Evolutionary conservation across 1,284 basidiomycete genomes (phyloP).

Genomic region (Exobasidium rhododendri): DNA sequence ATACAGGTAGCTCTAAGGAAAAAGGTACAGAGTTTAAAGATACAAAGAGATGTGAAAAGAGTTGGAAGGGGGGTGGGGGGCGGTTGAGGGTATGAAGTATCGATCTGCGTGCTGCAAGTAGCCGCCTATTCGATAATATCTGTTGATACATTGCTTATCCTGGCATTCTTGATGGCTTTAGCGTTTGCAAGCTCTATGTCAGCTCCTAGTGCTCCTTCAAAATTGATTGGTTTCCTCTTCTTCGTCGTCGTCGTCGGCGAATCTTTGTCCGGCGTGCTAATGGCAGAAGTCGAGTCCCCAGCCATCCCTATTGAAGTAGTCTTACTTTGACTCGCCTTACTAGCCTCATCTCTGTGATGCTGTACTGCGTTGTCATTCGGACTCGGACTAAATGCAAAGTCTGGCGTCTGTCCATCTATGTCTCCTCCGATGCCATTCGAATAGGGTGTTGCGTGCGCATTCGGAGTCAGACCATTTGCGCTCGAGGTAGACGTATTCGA

Average conservation of each 20-base stretch:
- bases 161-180: constrained; percentile 6
- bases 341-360: not conserved
- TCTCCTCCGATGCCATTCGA: not conserved
- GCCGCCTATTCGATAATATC: not conserved
- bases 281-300: not conserved
- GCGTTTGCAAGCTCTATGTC: constrained; percentile 16
- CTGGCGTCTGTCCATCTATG: not conserved
- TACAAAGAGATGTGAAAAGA: no score
- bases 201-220: constrained; percentile 13
- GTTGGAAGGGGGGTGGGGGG: no score
- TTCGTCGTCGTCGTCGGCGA: not conserved
- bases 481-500: constrained; percentile 1
- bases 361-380: constrained; percentile 1
- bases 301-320: constrained; percentile 1
- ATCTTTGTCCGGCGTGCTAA: not conserved
- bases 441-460: not conserved
- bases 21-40: no score
- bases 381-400: constrained; percentile 12
- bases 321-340: not conserved
- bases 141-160: not conserved
- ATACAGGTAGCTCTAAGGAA: no score
- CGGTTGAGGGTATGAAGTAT: no score
- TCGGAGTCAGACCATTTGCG: constrained; percentile 3
- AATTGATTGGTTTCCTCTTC: constrained; percentile 5
- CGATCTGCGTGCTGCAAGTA: no score